Evolutionary conservation across 257 asterid genomes (phyloP).

Genomic region (Datura wrightii): DNA sequence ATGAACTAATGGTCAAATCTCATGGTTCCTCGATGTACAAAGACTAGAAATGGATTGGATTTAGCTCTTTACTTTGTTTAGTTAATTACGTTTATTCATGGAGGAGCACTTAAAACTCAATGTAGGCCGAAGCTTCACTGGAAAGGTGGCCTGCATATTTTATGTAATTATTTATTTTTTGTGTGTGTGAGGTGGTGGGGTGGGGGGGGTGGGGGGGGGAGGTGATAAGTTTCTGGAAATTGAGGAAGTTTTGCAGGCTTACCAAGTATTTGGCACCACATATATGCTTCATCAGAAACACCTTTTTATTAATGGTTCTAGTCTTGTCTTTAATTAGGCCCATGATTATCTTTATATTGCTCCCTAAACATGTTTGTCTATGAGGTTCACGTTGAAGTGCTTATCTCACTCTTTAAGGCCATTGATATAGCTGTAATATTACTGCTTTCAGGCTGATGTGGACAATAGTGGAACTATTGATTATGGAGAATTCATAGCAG

Average conservation of each 20-base stretch:
- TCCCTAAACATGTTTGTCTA: constrained; percentile 13
- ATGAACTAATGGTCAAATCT: neutral
- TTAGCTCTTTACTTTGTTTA: neutral
- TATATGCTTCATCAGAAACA: constrained; percentile 20
- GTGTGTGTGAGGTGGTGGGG: neutral
- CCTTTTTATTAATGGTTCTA: constrained; percentile 8
- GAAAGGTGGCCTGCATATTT: neutral
- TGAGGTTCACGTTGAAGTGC: neutral
- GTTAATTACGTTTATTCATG: constrained; percentile 1
- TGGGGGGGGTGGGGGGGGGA: too few species aligned
- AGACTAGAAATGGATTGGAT: constrained; percentile 19
- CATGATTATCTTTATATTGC: neutral
- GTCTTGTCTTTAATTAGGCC: neutral
- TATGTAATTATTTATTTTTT: neutral
- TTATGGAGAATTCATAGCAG: constrained; percentile 86
- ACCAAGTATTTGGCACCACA: neutral
- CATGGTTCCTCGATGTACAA: neutral
- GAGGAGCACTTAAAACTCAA: constrained; percentile 8
- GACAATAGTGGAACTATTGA: constrained; percentile 88
- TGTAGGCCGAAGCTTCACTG: constrained; percentile 25
- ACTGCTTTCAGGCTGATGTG: constrained; percentile 74
- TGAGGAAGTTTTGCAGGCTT: constrained; percentile 1
- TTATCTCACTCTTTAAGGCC: constrained; percentile 24
- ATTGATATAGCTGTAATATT: constrained; percentile 2
- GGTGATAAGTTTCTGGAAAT: neutral